Conservation (phyloP, 306 rosid species). For the Sechiopsis laciniata region DNA sequence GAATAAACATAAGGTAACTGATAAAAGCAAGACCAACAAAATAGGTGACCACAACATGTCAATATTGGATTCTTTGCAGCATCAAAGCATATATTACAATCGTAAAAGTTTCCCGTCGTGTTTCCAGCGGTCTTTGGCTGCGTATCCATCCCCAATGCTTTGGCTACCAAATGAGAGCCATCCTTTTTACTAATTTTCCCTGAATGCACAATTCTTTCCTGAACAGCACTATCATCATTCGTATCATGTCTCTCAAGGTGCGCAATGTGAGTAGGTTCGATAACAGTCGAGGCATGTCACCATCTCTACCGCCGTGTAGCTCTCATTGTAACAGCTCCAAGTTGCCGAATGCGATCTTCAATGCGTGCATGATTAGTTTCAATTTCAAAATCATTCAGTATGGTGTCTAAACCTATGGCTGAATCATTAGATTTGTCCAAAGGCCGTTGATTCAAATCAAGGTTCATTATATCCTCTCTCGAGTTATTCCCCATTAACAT, state of each 20-base stretch:
- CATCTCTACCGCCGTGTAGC: constrained; percentile 44
- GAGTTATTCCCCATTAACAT: constrained; percentile 28
- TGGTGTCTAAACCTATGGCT: constrained; percentile 34
- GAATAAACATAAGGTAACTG: constrained; percentile 42
- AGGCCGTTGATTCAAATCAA: constrained; percentile 52
- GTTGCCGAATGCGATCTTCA: constrained; percentile 52
- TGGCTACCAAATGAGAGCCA: constrained; percentile 36
- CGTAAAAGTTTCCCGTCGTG: constrained; percentile 37
- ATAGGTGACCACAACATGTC: constrained; percentile 86
- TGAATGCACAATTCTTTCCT: constrained; percentile 13
- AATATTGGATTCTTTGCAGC: constrained; percentile 62
- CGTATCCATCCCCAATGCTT: constrained; percentile 45
- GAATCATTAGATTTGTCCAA: constrained; percentile 34
- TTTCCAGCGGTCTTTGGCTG: constrained; percentile 23
- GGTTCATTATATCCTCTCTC: constrained; percentile 38
- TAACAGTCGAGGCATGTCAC: constrained; percentile 26
- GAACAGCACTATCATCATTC: constrained; percentile 21
- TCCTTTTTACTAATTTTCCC: constrained; percentile 27
- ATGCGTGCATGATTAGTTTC: no score
- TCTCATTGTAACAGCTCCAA: constrained; percentile 47
- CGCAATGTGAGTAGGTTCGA: constrained; percentile 25
- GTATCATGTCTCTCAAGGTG: constrained; percentile 20
- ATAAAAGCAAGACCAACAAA: constrained; percentile 79
- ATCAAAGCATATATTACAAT: constrained; percentile 54
- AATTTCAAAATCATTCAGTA: constrained; percentile 53